A percentile compares a stretch with the other conserved stretches of the same genome.
Evolutionary conservation across 371 early-diverging fungal genomes (phyloP).

Genomic region (Nematocida displodere): DNA sequence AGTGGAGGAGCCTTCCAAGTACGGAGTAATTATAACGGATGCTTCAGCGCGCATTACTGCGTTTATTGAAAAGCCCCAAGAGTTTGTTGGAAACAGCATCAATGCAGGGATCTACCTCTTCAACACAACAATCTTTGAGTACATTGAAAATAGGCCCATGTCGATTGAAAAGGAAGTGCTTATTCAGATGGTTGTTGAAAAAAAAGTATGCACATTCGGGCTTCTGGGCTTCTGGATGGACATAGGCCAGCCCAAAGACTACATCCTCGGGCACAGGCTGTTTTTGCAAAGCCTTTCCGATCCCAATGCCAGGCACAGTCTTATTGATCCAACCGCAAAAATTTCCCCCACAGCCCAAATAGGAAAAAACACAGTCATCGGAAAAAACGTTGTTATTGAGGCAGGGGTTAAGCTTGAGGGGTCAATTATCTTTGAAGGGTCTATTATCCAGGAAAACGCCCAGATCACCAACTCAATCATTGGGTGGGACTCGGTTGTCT

Average conservation of each 20-base stretch:
- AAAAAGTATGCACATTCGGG: conserved; percentile 77
- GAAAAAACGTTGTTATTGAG: conserved; percentile 70
- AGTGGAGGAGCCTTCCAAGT: conserved; percentile 92
- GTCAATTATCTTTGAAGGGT: conserved; percentile 78
- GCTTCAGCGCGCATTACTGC: conserved; percentile 70
- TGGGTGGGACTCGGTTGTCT: conserved; percentile 77
- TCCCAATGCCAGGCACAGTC: conserved; percentile 66
- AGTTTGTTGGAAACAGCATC: conserved; percentile 84
- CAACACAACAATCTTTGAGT: conserved; percentile 76
- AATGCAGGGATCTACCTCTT: conserved; percentile 98
- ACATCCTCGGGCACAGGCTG: conserved; percentile 82
- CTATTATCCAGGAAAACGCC: conserved; percentile 75
- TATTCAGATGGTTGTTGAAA: conserved; percentile 78
- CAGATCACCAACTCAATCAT: conserved; percentile 82
- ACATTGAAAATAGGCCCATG: conserved; percentile 71
- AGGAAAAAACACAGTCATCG: conserved; percentile 81
- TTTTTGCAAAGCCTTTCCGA: conserved; percentile 68
- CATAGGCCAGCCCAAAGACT: conserved; percentile 96
- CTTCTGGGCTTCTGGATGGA: conserved; percentile 98
- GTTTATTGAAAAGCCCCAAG: conserved; percentile 94
- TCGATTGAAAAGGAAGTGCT: conserved; percentile 85
- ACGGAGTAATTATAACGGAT: conserved; percentile 80
- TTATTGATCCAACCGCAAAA: conserved; percentile 79
- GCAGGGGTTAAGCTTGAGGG: conserved; percentile 73
- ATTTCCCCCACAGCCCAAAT: conserved; percentile 84